phyloP scores from a whole-genome alignment of 257 asterid species.

The Leptodermis oblonga region DNA sequence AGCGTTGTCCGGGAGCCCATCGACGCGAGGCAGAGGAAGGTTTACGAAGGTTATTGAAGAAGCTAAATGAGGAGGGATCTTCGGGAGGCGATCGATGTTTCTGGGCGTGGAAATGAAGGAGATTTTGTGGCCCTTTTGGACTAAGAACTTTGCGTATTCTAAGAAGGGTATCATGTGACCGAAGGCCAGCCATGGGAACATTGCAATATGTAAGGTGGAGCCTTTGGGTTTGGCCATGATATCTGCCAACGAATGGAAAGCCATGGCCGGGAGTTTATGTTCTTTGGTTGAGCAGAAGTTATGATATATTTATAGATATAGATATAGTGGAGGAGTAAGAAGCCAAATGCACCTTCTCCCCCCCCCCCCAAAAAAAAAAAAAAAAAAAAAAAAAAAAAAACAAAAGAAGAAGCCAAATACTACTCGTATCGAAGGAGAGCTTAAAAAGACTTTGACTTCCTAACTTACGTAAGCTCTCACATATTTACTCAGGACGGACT shows the following conservation, averaged over 20 bases:
- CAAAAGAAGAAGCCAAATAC: no score
- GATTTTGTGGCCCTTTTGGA: conserved; percentile 14
- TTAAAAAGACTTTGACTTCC: no score
- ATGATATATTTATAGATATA: no score
- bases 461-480: no score
- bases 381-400: no score
- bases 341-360: no score
- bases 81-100: conserved; percentile 26
- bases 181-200: conserved; percentile 25
- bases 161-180: conserved; percentile 22
- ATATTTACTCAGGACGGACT: no score
- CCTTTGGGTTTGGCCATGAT: neutral
- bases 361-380: no score
- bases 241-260: neutral
- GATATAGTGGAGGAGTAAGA: no score
- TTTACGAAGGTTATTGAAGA: conserved; percentile 11
- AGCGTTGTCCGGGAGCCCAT: conserved; percentile 19
- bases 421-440: no score
- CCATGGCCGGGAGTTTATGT: conserved; percentile 4
- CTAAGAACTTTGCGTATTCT: conserved; percentile 13
- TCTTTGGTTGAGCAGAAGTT: no score
- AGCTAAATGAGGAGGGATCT: conserved; percentile 16
- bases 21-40: conserved; percentile 11
- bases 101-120: conserved; percentile 18
- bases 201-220: neutral